Evolutionary conservation across 352 stramenopile species (phyloP).

Genomic region (Pythium aquatile): DNA sequence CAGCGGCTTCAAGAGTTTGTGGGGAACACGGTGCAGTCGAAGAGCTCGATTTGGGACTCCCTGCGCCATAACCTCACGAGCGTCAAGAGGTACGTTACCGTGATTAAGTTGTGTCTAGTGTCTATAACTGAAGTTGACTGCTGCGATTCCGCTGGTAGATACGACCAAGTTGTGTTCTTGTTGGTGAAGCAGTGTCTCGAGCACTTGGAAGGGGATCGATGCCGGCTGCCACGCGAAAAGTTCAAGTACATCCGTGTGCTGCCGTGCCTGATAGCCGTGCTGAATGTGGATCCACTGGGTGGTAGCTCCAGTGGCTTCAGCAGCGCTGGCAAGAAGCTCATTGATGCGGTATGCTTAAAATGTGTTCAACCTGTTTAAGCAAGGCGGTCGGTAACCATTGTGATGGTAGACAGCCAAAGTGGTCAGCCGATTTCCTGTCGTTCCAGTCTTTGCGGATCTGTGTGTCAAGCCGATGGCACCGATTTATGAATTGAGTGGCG

Average conservation of each 20-base stretch:
- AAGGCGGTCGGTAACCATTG: neutral
- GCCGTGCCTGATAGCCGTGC: conserved; percentile 45
- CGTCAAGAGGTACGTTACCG: conserved; percentile 47
- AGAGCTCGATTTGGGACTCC: conserved; percentile 61
- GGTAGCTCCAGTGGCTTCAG: conserved; percentile 31
- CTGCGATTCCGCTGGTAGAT: conserved; percentile 30
- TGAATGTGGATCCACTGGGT: conserved; percentile 31
- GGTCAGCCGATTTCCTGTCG: conserved; percentile 41
- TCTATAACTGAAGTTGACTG: neutral
- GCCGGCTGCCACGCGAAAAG: conserved; percentile 31
- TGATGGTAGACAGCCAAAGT: conserved; percentile 37
- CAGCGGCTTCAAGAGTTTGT: conserved; percentile 64
- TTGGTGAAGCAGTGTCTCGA: conserved; percentile 50
- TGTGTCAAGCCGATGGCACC: conserved; percentile 40
- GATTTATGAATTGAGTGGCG: conserved; percentile 23
- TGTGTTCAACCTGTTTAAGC: neutral
- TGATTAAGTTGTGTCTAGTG: neutral
- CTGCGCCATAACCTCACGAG: conserved; percentile 62
- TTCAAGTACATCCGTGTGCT: conserved; percentile 60
- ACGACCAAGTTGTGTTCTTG: conserved; percentile 59
- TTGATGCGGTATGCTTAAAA: conserved; percentile 42
- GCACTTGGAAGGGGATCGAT: conserved; percentile 42
- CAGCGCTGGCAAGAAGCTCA: conserved; percentile 47
- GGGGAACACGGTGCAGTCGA: conserved; percentile 46
- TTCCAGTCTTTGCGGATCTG: conserved; percentile 53